These are phyloP conservation scores for Panicum miliaceum DNA, from an alignment of 176 grass and related monocot species.

Conservation along the genomic window DNA sequence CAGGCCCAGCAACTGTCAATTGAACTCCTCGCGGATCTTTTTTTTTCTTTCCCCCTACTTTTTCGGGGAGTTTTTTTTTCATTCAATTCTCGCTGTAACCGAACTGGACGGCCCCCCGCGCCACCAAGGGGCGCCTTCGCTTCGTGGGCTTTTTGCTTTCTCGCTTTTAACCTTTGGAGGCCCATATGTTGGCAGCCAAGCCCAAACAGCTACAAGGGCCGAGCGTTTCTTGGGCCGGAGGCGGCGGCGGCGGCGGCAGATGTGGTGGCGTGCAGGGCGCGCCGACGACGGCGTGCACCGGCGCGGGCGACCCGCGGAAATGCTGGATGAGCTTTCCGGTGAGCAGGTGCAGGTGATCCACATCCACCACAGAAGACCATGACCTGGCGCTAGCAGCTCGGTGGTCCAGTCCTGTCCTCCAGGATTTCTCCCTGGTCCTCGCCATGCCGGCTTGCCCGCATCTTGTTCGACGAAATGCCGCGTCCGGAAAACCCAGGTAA, in stretches of 20 bases:
- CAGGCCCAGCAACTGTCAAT: constrained; percentile 20
- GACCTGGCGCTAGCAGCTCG: neutral
- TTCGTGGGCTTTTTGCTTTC: neutral
- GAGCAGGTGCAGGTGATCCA: neutral
- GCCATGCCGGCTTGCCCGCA: neutral
- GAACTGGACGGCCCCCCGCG: constrained; percentile 18
- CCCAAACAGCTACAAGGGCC: neutral
- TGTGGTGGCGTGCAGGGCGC: neutral
- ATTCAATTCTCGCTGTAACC: neutral
- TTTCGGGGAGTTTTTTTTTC: neutral
- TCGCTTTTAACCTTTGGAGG: neutral
- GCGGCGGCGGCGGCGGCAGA: neutral
- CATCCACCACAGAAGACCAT: neutral
- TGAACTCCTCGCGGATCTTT: neutral
- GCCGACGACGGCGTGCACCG: neutral
- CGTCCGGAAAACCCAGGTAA: neutral
- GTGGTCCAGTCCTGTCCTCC: neutral
- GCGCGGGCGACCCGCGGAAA: neutral
- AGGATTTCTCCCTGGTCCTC: neutral
- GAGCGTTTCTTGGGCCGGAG: neutral
- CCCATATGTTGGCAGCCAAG: neutral
- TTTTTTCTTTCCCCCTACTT: neutral
- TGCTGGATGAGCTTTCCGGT: neutral
- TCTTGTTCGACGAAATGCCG: constrained; percentile 16
- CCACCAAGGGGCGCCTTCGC: constrained; percentile 35